A percentile compares a stretch with the other conserved stretches of the same genome.
These are phyloP conservation scores for Chlorociboria aeruginascens DNA, from an alignment of 495 filamentous ascomycete genomes.

Conservation along the genomic window DNA sequence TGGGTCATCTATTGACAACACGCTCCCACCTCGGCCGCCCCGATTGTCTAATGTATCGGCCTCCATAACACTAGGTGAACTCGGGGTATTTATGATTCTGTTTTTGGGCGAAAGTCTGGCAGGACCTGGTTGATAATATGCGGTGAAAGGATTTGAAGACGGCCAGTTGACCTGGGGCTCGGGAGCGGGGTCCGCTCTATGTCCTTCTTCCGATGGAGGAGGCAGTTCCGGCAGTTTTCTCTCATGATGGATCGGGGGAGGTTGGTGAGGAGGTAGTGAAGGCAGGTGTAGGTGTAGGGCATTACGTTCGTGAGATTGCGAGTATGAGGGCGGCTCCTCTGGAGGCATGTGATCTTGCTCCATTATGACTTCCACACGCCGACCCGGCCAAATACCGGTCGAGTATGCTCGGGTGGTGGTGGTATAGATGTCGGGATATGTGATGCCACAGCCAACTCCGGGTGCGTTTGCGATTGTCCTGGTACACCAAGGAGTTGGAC, in stretches of 20 bases:
- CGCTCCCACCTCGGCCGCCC: conserved; percentile 31
- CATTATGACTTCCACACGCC: conserved; percentile 18
- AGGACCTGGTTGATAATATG: conserved; percentile 30
- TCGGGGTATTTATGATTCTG: conserved; percentile 9
- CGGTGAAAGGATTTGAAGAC: conserved; percentile 39
- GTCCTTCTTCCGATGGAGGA: conserved; percentile 4
- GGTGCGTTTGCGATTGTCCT: conserved; percentile 2
- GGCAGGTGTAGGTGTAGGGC: conserved; percentile 17
- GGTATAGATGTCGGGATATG: neutral
- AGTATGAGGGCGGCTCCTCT: conserved; percentile 27
- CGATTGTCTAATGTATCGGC: conserved; percentile 21
- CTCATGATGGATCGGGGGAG: conserved; percentile 15
- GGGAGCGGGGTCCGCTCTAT: conserved; percentile 1
- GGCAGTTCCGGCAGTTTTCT: conserved; percentile 17
- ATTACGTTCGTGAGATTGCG: conserved; percentile 28
- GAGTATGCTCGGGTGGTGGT: conserved; percentile 2
- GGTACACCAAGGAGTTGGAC: no score
- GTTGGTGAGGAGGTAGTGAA: conserved; percentile 14
- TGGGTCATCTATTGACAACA: conserved; percentile 63
- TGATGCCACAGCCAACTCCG: neutral
- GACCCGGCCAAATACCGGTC: conserved; percentile 1
- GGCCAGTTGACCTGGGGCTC: conserved; percentile 32
- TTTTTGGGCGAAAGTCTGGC: conserved; percentile 17
- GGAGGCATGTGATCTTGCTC: conserved; percentile 30
- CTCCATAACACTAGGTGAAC: conserved; percentile 19